Evolutionary conservation across 2,329 filamentous ascomycete genomes (phyloP).

Genomic region (Stromatinia cepivora): DNA sequence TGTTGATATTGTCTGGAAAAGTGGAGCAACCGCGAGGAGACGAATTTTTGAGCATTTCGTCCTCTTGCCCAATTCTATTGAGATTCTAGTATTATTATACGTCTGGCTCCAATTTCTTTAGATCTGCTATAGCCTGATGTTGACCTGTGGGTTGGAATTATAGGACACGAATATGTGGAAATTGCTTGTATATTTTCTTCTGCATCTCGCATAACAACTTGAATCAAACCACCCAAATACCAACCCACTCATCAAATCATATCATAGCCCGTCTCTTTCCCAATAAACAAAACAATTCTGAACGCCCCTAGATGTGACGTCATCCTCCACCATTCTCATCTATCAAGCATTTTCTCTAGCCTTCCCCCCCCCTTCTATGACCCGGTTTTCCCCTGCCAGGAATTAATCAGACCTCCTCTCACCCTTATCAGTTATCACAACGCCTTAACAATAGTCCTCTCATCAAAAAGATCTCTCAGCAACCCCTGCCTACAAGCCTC

Average conservation of each 20-base stretch:
- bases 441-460: slow-evolving; percentile 65
- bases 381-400: not conserved
- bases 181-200: not conserved
- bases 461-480: slow-evolving; percentile 76
- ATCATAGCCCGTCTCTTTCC: not conserved
- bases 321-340: slow-evolving; percentile 4
- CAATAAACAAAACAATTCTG: slow-evolving; percentile 2
- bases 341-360: slow-evolving; percentile 8
- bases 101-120: not conserved
- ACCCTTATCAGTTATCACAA: slow-evolving; percentile 28
- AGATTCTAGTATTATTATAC: not conserved
- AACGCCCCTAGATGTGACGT: not conserved
- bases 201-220: slow-evolving; percentile 1
- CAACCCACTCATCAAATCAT: slow-evolving; percentile 1
- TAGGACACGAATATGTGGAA: not conserved
- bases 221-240: not conserved
- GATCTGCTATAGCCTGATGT: no score
- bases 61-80: not conserved
- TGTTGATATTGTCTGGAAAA: no score
- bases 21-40: no score
- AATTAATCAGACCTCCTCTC: not conserved
- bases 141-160: not conserved
- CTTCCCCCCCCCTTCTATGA: not conserved
- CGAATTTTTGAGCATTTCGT: not conserved
- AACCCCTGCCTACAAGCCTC: slow-evolving; percentile 63